A percentile compares a stretch with the other conserved stretches of the same genome.
phyloP scores from a whole-genome alignment of 202 grass and related monocot genomes.

The Eragrostis tef region DNA sequence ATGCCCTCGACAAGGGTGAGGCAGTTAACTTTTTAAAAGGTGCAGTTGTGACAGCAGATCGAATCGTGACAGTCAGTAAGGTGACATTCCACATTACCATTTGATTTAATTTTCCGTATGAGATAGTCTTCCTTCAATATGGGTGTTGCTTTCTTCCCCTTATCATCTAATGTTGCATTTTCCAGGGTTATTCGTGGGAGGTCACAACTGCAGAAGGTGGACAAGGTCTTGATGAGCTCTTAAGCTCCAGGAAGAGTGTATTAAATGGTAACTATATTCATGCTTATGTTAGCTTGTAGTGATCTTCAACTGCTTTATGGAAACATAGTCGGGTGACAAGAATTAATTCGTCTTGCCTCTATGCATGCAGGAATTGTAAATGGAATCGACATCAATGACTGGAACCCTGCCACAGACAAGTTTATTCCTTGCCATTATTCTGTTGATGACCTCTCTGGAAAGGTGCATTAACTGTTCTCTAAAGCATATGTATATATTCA shows the following conservation, averaged over 20 bases:
- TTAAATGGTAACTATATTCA: conserved; percentile 66
- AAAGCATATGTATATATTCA: conserved; percentile 33
- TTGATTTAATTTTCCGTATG: conserved; percentile 2
- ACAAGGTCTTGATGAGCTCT: conserved; percentile 85
- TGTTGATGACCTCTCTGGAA: conserved; percentile 85
- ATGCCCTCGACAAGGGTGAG: conserved; percentile 93
- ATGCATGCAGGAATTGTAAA: conserved; percentile 78
- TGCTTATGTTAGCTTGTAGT: conserved; percentile 41
- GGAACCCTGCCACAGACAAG: conserved; percentile 77
- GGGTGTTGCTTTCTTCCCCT: conserved; percentile 28
- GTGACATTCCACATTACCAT: conserved; percentile 36
- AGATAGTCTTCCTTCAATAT: conserved; percentile 25
- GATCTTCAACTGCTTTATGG: conserved; percentile 20
- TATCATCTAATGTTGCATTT: conserved; percentile 35
- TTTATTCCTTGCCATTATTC: conserved; percentile 81
- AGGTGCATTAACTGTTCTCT: conserved; percentile 48
- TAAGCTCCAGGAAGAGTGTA: conserved; percentile 80
- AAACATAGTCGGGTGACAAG: conserved; percentile 35
- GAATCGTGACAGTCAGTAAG: conserved; percentile 94
- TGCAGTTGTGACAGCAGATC: conserved; percentile 90
- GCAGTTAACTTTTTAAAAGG: conserved; percentile 94
- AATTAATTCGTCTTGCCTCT: conserved; percentile 36
- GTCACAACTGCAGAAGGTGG: conserved; percentile 93
- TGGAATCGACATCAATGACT: conserved; percentile 88
- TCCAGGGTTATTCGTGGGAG: conserved; percentile 96